phyloP scores from a whole-genome alignment of 164 flowering plant species.

The Annona squamosa region DNA sequence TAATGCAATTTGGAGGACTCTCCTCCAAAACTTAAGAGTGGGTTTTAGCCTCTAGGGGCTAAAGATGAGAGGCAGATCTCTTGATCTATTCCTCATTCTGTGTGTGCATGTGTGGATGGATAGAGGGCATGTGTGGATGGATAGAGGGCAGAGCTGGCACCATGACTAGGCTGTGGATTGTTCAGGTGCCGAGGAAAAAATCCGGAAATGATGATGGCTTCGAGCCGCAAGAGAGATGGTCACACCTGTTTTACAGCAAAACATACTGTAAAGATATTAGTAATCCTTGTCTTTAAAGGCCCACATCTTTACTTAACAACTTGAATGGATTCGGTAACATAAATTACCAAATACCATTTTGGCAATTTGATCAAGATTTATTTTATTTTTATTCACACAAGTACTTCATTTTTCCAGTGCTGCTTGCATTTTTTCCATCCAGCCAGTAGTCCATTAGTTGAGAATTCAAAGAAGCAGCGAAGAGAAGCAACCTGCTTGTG shows the following conservation, averaged over 20 bases:
- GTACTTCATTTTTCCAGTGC: not conserved
- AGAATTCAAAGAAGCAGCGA: not conserved
- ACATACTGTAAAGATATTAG: conserved; percentile 85
- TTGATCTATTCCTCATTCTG: not conserved
- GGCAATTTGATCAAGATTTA: not conserved
- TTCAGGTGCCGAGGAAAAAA: conserved; percentile 17
- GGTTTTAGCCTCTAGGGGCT: conserved; percentile 11
- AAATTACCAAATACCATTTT: not conserved
- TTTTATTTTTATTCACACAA: not conserved
- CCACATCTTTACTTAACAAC: not conserved
- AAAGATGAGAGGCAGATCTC: conserved; percentile 3
- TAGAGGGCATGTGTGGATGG: conserved; percentile 13
- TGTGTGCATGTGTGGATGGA: conserved; percentile 10
- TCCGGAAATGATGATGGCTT: conserved; percentile 21
- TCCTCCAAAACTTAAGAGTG: conserved; percentile 6
- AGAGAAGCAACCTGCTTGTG: conserved; percentile 56
- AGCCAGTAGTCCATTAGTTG: not conserved
- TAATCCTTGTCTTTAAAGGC: conserved; percentile 5
- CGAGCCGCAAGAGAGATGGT: conserved; percentile 48
- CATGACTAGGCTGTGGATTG: conserved; percentile 86
- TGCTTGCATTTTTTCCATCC: not conserved
- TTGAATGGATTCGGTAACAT: too few species aligned
- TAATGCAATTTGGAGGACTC: conserved; percentile 5
- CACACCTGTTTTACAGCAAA: conserved; percentile 93
- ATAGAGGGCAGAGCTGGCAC: conserved; percentile 24